phyloP scores from a whole-genome alignment of 164 flowering plant species.

The Nymphaea thermarum region DNA sequence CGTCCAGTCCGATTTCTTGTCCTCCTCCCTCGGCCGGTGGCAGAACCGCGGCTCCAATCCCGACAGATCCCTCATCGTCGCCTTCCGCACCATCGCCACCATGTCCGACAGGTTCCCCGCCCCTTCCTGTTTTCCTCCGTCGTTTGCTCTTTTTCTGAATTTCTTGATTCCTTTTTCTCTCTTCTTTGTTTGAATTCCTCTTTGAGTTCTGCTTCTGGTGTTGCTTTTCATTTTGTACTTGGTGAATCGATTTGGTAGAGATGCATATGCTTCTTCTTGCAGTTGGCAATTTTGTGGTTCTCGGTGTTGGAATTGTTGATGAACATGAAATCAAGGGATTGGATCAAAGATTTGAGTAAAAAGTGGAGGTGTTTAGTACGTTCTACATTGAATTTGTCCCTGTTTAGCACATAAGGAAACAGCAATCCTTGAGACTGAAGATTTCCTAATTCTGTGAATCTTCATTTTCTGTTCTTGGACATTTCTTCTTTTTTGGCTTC shows the following conservation, averaged over 20 bases:
- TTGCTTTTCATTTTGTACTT: neutral
- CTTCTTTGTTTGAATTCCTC: too few species aligned
- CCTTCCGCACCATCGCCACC: constrained; percentile 28
- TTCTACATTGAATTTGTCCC: too few species aligned
- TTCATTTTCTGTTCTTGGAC: too few species aligned
- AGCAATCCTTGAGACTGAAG: too few species aligned
- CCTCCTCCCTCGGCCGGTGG: constrained; percentile 33
- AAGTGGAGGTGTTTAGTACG: too few species aligned
- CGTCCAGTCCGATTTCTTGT: constrained; percentile 20
- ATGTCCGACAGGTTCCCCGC: constrained; percentile 35
- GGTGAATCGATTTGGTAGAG: neutral
- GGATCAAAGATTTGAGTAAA: neutral
- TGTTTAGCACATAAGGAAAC: too few species aligned
- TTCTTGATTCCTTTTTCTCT: too few species aligned
- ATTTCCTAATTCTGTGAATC: too few species aligned
- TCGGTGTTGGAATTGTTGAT: neutral
- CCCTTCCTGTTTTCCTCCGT: neutral
- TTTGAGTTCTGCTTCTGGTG: too few species aligned
- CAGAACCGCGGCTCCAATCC: constrained; percentile 36
- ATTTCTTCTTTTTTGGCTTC: too few species aligned
- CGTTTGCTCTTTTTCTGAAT: neutral
- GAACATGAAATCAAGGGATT: neutral
- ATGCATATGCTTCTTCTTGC: too few species aligned
- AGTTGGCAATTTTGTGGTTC: neutral
- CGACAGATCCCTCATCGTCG: constrained; percentile 20